These are phyloP conservation scores for Trichoderma citrinoviride DNA, from an alignment of 2,329 filamentous ascomycete species.

Conservation along the genomic window DNA sequence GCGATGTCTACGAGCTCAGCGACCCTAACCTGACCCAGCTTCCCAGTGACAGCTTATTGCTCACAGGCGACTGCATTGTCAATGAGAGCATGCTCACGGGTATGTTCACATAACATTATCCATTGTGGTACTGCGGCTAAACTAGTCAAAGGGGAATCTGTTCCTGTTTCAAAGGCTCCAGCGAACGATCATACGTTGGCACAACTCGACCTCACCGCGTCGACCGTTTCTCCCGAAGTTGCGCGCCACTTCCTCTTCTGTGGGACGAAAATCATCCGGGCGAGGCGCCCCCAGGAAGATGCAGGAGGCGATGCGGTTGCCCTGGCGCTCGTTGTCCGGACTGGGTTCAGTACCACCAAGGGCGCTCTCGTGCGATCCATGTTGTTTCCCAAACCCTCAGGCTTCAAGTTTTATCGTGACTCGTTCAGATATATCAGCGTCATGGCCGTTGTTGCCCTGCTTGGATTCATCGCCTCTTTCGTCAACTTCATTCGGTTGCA, in stretches of 20 bases:
- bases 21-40: constrained; percentile 86
- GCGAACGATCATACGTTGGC: constrained; percentile 77
- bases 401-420: constrained; percentile 97
- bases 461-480: constrained; percentile 89
- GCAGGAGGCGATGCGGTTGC: constrained; percentile 85
- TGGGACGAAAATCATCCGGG: constrained; percentile 92
- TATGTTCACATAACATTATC: constrained; percentile 39
- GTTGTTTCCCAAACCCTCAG: constrained; percentile 96
- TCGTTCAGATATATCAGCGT: constrained; percentile 97
- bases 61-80: constrained; percentile 95
- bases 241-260: constrained; percentile 90
- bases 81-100: constrained; percentile 97
- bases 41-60: constrained; percentile 85
- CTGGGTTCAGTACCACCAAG: constrained; percentile 97
- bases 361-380: constrained; percentile 93
- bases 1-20: constrained; percentile 94
- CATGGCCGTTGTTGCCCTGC: constrained; percentile 80
- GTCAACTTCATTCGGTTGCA: constrained; percentile 87
- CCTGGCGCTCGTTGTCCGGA: constrained; percentile 86
- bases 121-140: constrained; percentile 17
- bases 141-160: constrained; percentile 68
- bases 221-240: constrained; percentile 77
- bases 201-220: constrained; percentile 72
- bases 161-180: constrained; percentile 90
- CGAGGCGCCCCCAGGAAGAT: constrained; percentile 81